These are phyloP conservation scores for Camellia oleifera DNA, from an alignment of 179 eudicot genomes.

Conservation along the genomic window DNA sequence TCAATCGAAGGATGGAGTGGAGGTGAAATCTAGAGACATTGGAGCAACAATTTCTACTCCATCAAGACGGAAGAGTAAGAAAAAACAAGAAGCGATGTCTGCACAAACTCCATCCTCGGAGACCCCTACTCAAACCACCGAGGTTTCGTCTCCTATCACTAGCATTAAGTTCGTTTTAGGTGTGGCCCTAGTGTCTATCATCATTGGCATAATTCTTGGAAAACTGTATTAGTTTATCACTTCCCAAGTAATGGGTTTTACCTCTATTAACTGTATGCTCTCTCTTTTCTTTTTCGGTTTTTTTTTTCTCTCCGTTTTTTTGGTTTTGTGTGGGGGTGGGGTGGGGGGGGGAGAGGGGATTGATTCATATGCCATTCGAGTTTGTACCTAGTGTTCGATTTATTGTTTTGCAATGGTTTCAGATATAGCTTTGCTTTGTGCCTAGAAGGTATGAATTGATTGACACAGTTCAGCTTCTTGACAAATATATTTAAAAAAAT, in stretches of 20 bases:
- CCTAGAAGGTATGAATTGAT: too few species aligned
- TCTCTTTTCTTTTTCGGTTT: background rate
- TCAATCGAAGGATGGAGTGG: conserved; percentile 35
- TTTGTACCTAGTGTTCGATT: conserved; percentile 12
- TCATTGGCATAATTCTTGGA: conserved; percentile 76
- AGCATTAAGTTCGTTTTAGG: conserved; percentile 62
- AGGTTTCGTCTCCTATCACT: conserved; percentile 39
- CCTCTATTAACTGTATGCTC: background rate
- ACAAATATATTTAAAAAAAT: too few species aligned
- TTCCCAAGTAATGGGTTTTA: conserved; percentile 16
- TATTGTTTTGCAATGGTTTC: background rate
- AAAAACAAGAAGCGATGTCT: conserved; percentile 49
- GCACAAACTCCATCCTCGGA: conserved; percentile 37
- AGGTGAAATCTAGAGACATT: conserved; percentile 64
- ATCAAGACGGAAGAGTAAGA: conserved; percentile 63
- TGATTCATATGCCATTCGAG: conserved; percentile 13
- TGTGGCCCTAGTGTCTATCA: conserved; percentile 71
- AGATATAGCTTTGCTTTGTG: background rate
- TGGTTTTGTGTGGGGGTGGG: background rate
- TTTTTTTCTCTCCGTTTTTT: background rate
- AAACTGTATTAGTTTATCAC: conserved; percentile 53
- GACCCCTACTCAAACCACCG: conserved; percentile 30
- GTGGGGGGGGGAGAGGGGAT: background rate
- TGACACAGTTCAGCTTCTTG: too few species aligned
- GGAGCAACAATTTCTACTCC: conserved; percentile 54